A percentile compares a stretch with the other conserved stretches of the same genome.
phyloP scores from a whole-genome alignment of 164 flowering plant species.

The Nelumbo lutea region DNA sequence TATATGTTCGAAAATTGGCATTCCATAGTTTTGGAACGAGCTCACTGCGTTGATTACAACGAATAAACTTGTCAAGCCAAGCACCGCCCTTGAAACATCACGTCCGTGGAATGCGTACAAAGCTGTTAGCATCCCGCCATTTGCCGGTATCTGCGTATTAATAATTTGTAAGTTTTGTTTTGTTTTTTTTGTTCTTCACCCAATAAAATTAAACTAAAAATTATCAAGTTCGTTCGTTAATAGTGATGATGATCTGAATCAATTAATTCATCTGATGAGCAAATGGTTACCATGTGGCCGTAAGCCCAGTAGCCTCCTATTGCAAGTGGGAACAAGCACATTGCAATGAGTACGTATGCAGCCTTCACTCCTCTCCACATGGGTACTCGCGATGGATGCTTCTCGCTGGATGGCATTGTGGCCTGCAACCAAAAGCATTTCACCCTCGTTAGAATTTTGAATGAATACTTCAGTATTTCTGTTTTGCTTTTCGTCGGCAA shows the following conservation, averaged over 20 bases:
- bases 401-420: slow-evolving; percentile 70
- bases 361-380: slow-evolving; percentile 76
- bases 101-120: slow-evolving; percentile 37
- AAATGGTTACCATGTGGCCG: slow-evolving; percentile 44
- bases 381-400: slow-evolving; percentile 52
- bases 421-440: slow-evolving; percentile 38
- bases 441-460: too few relatives aligned
- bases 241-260: too few relatives aligned
- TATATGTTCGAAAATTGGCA: slow-evolving; percentile 68
- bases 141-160: slow-evolving; percentile 49
- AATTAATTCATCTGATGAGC: too few relatives aligned
- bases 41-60: slow-evolving; percentile 40
- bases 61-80: slow-evolving; percentile 44
- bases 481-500: too few relatives aligned
- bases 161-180: neutral
- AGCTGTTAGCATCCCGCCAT: slow-evolving; percentile 55
- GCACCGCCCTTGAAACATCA: slow-evolving; percentile 37
- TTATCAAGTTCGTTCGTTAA: too few relatives aligned
- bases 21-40: slow-evolving; percentile 64
- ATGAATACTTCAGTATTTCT: too few relatives aligned
- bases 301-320: slow-evolving; percentile 81
- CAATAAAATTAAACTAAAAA: too few relatives aligned
- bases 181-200: too few relatives aligned
- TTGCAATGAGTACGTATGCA: slow-evolving; percentile 52
- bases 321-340: slow-evolving; percentile 67